These are phyloP conservation scores for Escallonia herrerae DNA, from an alignment of 129 eudicot genomes.

Conservation along the genomic window DNA sequence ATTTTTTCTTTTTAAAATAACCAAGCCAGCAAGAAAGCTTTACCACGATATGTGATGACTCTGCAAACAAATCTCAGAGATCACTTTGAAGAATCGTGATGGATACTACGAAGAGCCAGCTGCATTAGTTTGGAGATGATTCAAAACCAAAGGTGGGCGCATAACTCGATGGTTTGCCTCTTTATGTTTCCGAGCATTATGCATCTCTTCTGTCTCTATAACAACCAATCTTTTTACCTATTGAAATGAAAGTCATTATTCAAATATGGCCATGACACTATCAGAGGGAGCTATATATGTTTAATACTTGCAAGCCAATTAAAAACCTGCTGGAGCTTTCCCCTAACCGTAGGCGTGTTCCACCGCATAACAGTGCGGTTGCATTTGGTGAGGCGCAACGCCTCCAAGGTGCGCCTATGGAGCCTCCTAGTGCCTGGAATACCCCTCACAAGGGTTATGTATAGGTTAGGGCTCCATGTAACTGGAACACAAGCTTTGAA, in stretches of 20 bases:
- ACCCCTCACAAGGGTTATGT: slow-evolving; percentile 42
- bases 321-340: slow-evolving; percentile 44
- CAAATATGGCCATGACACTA: no score
- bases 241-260: no score
- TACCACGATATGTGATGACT: no score
- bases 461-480: slow-evolving; percentile 33
- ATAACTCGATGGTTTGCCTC: slow-evolving; percentile 25
- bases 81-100: no score
- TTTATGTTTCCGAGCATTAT: slow-evolving; percentile 36
- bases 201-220: slow-evolving; percentile 45
- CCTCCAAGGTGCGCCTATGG: slow-evolving; percentile 41
- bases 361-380: slow-evolving; percentile 36
- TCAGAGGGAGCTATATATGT: no score
- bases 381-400: slow-evolving; percentile 34
- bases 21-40: no score
- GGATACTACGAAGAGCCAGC: slow-evolving; percentile 11
- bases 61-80: no score
- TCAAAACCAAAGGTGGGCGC: slow-evolving; percentile 35
- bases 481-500: slow-evolving; percentile 38
- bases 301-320: no score
- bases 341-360: slow-evolving; percentile 45
- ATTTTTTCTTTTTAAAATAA: no score
- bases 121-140: slow-evolving; percentile 13
- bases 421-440: slow-evolving; percentile 44
- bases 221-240: slow-evolving; percentile 46